Conservation (phyloP, 2,329 filamentous ascomycete species). For the Calonectria pauciramosa region DNA sequence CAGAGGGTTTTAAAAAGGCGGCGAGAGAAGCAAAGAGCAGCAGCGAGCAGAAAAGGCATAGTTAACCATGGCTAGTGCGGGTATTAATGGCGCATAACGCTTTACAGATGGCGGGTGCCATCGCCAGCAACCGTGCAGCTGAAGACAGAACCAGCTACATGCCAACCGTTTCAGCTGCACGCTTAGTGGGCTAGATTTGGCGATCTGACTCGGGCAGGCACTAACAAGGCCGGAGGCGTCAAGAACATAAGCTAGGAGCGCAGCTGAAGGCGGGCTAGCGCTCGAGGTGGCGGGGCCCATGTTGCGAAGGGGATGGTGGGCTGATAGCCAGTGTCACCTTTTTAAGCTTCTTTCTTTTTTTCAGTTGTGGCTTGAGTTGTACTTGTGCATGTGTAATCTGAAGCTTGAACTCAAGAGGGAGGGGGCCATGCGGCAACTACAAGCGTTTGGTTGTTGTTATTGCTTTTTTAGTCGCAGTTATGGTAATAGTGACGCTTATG, state of each 20-base stretch:
- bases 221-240: not conserved
- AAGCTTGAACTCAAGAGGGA: not conserved
- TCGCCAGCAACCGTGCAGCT: not conserved
- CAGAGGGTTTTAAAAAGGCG: too few relatives aligned
- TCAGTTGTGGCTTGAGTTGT: not conserved
- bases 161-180: not conserved
- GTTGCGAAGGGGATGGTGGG: not conserved
- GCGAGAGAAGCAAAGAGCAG: too few relatives aligned
- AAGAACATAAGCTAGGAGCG: not conserved
- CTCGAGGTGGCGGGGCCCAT: not conserved
- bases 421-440: not conserved
- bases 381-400: not conserved
- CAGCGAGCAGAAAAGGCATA: not conserved
- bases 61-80: not conserved
- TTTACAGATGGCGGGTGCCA: not conserved
- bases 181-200: not conserved
- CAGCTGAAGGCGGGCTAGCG: not conserved
- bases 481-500: not conserved
- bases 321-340: not conserved
- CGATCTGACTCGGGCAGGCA: not conserved
- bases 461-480: not conserved
- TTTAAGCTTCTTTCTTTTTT: not conserved
- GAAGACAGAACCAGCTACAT: not conserved
- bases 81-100: not conserved
- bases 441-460: not conserved